phyloP scores from a whole-genome alignment of 2,329 filamentous ascomycete genomes.

The Phialophora expanda region DNA sequence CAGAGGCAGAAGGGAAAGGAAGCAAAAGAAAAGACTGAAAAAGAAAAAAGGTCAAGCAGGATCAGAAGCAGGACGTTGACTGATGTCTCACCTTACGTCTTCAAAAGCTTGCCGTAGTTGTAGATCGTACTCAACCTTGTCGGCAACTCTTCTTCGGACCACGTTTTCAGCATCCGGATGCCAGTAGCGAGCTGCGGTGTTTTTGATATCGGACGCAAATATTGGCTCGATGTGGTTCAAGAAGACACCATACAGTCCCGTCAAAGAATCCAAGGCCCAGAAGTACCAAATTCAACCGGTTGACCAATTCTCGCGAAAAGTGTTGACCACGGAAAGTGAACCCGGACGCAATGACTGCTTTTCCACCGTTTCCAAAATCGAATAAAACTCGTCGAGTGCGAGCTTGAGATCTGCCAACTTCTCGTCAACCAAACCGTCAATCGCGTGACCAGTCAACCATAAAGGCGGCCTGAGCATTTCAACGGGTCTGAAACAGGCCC shows the following conservation, averaged over 20 bases:
- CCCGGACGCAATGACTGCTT: neutral
- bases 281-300: constrained; percentile 19
- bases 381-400: constrained; percentile 21
- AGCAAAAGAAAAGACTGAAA: neutral
- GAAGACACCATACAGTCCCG: constrained; percentile 20
- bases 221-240: constrained; percentile 19
- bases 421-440: constrained; percentile 27
- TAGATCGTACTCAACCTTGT: constrained; percentile 9
- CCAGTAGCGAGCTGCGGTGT: constrained; percentile 12
- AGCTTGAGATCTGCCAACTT: constrained; percentile 18
- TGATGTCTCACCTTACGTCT: neutral
- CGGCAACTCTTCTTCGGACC: constrained; percentile 1
- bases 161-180: constrained; percentile 9
- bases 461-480: constrained; percentile 41
- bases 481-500: constrained; percentile 43
- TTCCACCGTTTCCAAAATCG: constrained; percentile 19
- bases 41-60: neutral
- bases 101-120: constrained; percentile 13
- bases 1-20: neutral
- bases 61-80: neutral
- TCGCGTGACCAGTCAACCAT: constrained; percentile 26
- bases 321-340: constrained; percentile 7
- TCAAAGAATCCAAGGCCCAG: constrained; percentile 16
- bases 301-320: constrained; percentile 15
- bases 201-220: constrained; percentile 2